Evolutionary conservation across 2,329 filamentous ascomycete genomes (phyloP), one percentile per base, ranked within the genome.

Genomic region (Mariannaea sp.): DNA sequence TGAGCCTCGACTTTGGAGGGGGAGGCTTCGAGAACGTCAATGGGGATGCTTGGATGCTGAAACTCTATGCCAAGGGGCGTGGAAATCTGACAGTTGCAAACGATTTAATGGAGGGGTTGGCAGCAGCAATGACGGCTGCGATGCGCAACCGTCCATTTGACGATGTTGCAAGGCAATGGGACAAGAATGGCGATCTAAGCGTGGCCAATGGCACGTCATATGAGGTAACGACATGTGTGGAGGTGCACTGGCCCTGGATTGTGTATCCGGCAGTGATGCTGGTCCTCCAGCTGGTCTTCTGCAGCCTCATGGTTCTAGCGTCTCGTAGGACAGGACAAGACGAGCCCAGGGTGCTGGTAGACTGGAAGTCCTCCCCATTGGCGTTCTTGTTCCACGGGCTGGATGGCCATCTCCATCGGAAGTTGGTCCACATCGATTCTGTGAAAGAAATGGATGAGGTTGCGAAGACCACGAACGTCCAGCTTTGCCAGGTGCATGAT

Each of bases 181-280:
- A 24, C 22, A 8, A 8, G 8, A 24, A 24, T 24, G 22, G 22
- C 8, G 22, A 24, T 24, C 22, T 24, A 5, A 24, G 22, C 5
- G 22, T 24, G 22, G 22, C 22, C 22, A 24, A 24, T 5, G 30
- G 30, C 5, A 12, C 30, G 5, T 5, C 30, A 32, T 32, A 32
- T 14, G 12, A 32, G 30, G 4, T 14, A 12, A 32, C 10, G 75
- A 38, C 35, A 17, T 16, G 14, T 12, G 35, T 38, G 35, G 17
- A 19, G 17, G 35, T 38, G 35, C 35, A 38, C 16, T 38, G 35
- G 35, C 7, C 14, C 5, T 38, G 35, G 35, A 38, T 38, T 17
- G 35, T 16, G 20, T 38, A 38, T 19, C 35, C 35, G 2, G 35
- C 35, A 12, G 17, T 19, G 14, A 5, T 38, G 35, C 35, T 38